These are phyloP conservation scores for Globisporangium heterothallicum DNA, from an alignment of 352 stramenopile genomes.

Conservation along the genomic window DNA sequence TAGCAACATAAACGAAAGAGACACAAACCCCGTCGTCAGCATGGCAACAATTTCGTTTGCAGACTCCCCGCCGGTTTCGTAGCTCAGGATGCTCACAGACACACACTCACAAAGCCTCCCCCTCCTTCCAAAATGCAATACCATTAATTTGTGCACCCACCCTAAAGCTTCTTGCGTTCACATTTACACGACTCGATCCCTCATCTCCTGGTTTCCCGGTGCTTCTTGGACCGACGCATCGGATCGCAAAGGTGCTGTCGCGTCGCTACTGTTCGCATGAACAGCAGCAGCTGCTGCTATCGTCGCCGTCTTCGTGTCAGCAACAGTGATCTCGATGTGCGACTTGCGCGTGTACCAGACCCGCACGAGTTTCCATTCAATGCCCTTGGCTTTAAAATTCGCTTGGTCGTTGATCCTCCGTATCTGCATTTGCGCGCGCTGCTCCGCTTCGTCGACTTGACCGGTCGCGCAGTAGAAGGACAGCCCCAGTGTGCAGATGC, in stretches of 20 bases:
- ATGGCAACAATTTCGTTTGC: slow-evolving; percentile 1
- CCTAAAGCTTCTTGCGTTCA: too few relatives aligned
- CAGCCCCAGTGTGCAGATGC: slow-evolving; percentile 71
- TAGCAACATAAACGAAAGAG: slow-evolving; percentile 9
- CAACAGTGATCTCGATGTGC: slow-evolving; percentile 60
- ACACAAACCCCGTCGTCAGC: neutral
- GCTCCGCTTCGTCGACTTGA: slow-evolving; percentile 72
- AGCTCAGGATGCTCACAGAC: too few relatives aligned
- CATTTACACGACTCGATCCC: slow-evolving; percentile 1
- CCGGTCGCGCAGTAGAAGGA: slow-evolving; percentile 76
- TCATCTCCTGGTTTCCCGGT: neutral
- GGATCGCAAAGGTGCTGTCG: neutral
- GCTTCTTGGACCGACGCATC: neutral
- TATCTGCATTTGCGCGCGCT: slow-evolving; percentile 57
- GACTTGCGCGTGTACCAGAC: slow-evolving; percentile 67
- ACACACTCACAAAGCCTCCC: too few relatives aligned
- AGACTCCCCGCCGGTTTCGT: too few relatives aligned
- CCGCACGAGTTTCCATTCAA: slow-evolving; percentile 63
- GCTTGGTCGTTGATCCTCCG: slow-evolving; percentile 61
- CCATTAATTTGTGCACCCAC: too few relatives aligned
- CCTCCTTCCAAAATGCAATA: too few relatives aligned
- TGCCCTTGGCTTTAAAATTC: slow-evolving; percentile 45
- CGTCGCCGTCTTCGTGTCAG: neutral
- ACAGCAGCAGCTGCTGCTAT: neutral
- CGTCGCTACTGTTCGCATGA: too few relatives aligned